These are phyloP conservation scores for Cryptococcus sp. DNA, from an alignment of 1,284 basidiomycete species.

Conservation along the genomic window DNA sequence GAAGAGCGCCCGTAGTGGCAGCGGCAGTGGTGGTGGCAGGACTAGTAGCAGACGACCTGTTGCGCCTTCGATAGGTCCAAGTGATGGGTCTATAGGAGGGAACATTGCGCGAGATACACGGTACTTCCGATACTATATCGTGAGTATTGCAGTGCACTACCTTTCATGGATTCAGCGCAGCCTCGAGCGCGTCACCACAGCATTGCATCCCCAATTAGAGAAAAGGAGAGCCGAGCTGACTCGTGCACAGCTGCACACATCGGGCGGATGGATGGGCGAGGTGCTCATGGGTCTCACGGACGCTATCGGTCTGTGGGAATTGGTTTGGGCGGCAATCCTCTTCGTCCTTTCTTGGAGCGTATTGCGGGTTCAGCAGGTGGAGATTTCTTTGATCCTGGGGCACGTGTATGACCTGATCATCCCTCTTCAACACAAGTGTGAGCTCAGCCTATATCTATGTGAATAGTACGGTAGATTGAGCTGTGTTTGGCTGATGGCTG, in stretches of 20 bases:
- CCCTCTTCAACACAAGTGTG: slow-evolving; percentile 26
- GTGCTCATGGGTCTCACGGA: slow-evolving; percentile 20
- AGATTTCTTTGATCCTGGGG: slow-evolving; percentile 29
- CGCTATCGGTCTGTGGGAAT: slow-evolving; percentile 28
- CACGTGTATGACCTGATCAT: slow-evolving; percentile 29
- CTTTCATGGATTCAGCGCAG: too few species aligned
- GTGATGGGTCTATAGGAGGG: background rate
- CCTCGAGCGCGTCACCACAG: background rate
- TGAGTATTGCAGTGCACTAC: slow-evolving; percentile 5
- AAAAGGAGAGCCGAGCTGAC: background rate
- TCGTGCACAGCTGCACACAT: slow-evolving; percentile 32
- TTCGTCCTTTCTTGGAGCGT: slow-evolving; percentile 31
- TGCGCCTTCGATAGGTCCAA: too few species aligned
- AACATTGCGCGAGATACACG: slow-evolving; percentile 10
- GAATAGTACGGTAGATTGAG: too few species aligned
- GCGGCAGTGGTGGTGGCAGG: too few species aligned
- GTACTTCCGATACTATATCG: slow-evolving; percentile 16
- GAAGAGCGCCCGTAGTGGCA: too few species aligned
- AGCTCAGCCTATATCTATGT: background rate
- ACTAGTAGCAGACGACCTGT: too few species aligned
- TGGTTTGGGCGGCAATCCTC: slow-evolving; percentile 19
- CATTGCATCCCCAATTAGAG: background rate
- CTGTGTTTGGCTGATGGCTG: too few species aligned
- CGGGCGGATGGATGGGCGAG: slow-evolving; percentile 37
- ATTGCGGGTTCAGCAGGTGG: slow-evolving; percentile 20